Evolutionary conservation across 768 basidiomycete genomes (phyloP), one percentile per base, ranked within the genome.

Genomic region (Boletus tomentosulus): DNA sequence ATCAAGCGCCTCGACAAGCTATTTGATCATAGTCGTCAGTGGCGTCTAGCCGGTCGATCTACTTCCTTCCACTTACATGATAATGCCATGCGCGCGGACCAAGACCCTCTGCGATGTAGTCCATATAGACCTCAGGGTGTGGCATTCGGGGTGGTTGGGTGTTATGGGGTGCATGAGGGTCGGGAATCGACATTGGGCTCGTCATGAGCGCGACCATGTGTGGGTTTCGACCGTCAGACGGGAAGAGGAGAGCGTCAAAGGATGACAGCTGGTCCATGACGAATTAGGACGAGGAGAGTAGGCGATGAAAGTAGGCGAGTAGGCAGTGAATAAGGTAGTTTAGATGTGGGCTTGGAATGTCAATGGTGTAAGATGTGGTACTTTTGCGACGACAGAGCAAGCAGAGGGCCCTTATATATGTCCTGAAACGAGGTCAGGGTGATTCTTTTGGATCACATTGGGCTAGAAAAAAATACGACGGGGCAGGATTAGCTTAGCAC

Each of bases 91-190:
- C 80, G 53, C 83, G 78, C 16, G 81, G 71, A 31, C 84, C 85
- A 55, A 81, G 75, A 50, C 81, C 79, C 71, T 90, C 87, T 63
- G 86, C 87, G 61, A 92, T 84, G 70, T 85, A 87, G 70, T 91
- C 87, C 89, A 92, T 92, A 65, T 87, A 82, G 39, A 88, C 80
- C 68, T 91, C 88, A 11, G 89, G 89, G 67, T 92, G 89, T 0
- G 89, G 89, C 75, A 88, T 79, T 49, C 85, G 83, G 44, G 82
- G 71, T 31, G 77, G 77, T 28, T 76, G 69, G 51, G 72, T 66
- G 42, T 74, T 75, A 50, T 78, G 77, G 11, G 75, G 69, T 13
- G 71, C 71, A 54, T 79, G 78, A 44, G 77, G 76, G 52, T 74
- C 69, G 16, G 74, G 71, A 54, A 74, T 62, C 50, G 76, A 66